Percentiles rank a stretch among this genome's conserved stretches.
Conservation (phyloP, 2,329 filamentous ascomycete species). For the Xylariaceae sp. region DNA sequence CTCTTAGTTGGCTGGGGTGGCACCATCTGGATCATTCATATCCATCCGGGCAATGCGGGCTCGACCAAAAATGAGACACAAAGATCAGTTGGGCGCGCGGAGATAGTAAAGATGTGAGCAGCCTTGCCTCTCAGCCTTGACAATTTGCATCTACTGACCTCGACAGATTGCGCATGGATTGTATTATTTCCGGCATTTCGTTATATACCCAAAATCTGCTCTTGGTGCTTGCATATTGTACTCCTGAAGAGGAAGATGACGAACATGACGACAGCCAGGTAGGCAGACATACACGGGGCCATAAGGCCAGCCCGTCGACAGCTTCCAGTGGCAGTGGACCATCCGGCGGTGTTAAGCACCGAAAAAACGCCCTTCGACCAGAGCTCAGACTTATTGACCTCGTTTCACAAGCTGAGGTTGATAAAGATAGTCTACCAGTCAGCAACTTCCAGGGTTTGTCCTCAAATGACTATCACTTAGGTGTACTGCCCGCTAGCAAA, state of each 20-base stretch:
- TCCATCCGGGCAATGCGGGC: slow-evolving; percentile 76
- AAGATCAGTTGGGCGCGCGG: slow-evolving; percentile 76
- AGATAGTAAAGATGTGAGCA: slow-evolving; percentile 90
- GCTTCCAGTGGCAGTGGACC: slow-evolving; percentile 62
- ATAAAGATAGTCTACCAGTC: slow-evolving; percentile 84
- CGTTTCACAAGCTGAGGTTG: slow-evolving; percentile 81
- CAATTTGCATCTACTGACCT: slow-evolving; percentile 36
- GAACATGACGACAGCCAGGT: slow-evolving; percentile 46
- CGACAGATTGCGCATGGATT: slow-evolving; percentile 85
- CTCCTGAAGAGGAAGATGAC: slow-evolving; percentile 70
- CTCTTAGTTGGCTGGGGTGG: slow-evolving; percentile 94
- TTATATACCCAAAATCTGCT: slow-evolving; percentile 92
- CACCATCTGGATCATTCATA: slow-evolving; percentile 93
- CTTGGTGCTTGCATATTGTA: slow-evolving; percentile 89
- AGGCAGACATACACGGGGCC: slow-evolving; percentile 41
- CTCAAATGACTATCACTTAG: slow-evolving; percentile 90
- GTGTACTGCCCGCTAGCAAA: slow-evolving; percentile 75
- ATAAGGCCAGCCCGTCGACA: slow-evolving; percentile 51
- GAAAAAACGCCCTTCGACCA: slow-evolving; percentile 81
- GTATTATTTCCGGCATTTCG: slow-evolving; percentile 95
- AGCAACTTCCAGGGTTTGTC: slow-evolving; percentile 86
- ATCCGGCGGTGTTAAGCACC: slow-evolving; percentile 69
- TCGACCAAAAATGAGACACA: slow-evolving; percentile 71
- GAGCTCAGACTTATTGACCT: slow-evolving; percentile 92
- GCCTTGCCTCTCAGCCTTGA: background rate